These are phyloP conservation scores for Myriosclerotinia duriaeana DNA, from an alignment of 2,329 filamentous ascomycete species.

Conservation along the genomic window DNA sequence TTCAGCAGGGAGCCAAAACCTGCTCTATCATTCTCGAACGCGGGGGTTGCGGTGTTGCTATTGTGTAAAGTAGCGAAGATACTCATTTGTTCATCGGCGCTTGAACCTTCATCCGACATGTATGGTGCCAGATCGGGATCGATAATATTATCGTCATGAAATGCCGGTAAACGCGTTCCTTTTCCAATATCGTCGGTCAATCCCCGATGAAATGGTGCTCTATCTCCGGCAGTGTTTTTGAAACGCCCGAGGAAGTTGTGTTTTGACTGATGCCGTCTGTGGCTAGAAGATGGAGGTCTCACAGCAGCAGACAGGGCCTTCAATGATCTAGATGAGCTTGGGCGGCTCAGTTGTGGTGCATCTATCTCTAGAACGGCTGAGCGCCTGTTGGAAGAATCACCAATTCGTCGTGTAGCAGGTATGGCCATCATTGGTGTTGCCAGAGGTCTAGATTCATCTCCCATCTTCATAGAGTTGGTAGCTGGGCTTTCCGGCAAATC, in stretches of 20 bases:
- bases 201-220: conserved; percentile 82
- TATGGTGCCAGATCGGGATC: conserved; percentile 94
- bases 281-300: conserved; percentile 77
- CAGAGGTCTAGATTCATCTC: conserved; percentile 51
- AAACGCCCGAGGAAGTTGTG: conserved; percentile 79
- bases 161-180: conserved; percentile 75
- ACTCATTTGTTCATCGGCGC: conserved; percentile 86
- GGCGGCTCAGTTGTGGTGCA: conserved; percentile 76
- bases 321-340: conserved; percentile 88
- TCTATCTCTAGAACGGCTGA: conserved; percentile 92
- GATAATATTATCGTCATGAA: conserved; percentile 98
- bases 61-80: conserved; percentile 76
- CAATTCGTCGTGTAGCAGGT: conserved; percentile 62
- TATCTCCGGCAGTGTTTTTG: conserved; percentile 70
- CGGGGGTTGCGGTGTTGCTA: conserved; percentile 61
- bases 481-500: conserved; percentile 43
- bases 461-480: conserved; percentile 40
- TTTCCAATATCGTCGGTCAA: conserved; percentile 65
- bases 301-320: conserved; percentile 65
- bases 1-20: conserved; percentile 71
- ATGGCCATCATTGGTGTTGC: conserved; percentile 72
- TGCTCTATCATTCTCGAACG: conserved; percentile 69
- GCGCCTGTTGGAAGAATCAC: conserved; percentile 76
- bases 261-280: conserved; percentile 84
- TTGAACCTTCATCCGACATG: conserved; percentile 91